Evolutionary conservation across 345 rosid species (phyloP).

Genomic region (Draba incana): DNA sequence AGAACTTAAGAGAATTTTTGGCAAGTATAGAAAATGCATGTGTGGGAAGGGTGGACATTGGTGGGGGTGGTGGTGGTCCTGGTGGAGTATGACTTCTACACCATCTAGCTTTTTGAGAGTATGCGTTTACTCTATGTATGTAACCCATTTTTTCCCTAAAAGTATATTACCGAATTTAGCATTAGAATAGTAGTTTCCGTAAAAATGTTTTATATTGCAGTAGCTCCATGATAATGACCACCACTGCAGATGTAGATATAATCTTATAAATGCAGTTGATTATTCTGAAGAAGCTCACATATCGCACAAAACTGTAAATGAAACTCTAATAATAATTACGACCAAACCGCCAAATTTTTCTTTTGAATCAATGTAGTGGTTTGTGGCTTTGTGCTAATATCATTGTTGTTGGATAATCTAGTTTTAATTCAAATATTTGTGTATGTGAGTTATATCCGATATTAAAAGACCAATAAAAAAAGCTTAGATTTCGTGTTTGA

Average conservation of each 20-base stretch:
- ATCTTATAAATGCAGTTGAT: slow-evolving; percentile 1
- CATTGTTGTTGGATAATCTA: no score
- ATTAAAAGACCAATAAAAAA: no score
- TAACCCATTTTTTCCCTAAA: neutral
- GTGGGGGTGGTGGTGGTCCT: slow-evolving; percentile 36
- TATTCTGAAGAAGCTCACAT: neutral
- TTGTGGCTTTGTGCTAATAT: neutral
- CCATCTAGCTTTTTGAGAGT: slow-evolving; percentile 19
- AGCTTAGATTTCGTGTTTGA: no score
- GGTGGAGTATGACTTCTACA: slow-evolving; percentile 35
- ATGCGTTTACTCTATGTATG: slow-evolving; percentile 31
- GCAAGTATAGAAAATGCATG: slow-evolving; percentile 34
- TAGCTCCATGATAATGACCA: slow-evolving; percentile 7
- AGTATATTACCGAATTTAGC: neutral
- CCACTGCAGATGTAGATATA: neutral
- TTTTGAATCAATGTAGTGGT: neutral
- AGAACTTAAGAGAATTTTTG: neutral
- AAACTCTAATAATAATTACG: neutral
- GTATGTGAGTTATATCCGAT: no score
- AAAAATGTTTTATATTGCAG: neutral
- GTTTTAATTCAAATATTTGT: no score
- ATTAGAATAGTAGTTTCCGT: neutral
- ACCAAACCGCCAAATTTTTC: no score
- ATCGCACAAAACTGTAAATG: neutral
- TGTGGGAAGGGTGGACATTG: slow-evolving; percentile 34